Conservation (phyloP, 805 yeast genomes). For the Cyberlindnera amylophila region DNA sequence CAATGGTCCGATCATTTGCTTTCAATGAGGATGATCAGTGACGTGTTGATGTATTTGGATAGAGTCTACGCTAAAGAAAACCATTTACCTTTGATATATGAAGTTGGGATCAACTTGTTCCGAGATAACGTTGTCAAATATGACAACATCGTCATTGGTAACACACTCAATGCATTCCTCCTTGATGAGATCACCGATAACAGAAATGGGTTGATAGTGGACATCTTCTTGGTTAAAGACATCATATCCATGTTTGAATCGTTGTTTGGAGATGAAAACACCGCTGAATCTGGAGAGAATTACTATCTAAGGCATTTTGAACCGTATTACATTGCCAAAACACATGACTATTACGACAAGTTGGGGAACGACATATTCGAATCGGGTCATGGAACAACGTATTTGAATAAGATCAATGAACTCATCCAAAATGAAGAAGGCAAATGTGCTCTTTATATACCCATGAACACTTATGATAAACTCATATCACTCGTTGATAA, state of each 20-base stretch:
- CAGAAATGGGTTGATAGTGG: slow-evolving; percentile 54
- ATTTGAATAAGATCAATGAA: slow-evolving; percentile 46
- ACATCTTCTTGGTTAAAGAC: slow-evolving; percentile 56
- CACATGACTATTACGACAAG: slow-evolving; percentile 51
- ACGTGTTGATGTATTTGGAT: slow-evolving; percentile 82
- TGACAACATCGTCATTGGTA: slow-evolving; percentile 48
- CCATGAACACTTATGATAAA: slow-evolving; percentile 51
- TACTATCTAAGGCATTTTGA: slow-evolving; percentile 66
- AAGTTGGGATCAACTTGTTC: slow-evolving; percentile 67
- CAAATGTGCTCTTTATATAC: slow-evolving; percentile 50
- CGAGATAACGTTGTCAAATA: slow-evolving; percentile 54
- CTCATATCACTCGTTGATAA: slow-evolving; percentile 54
- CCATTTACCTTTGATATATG: slow-evolving; percentile 61
- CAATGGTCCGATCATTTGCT: slow-evolving; percentile 70
- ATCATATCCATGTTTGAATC: slow-evolving; percentile 70
- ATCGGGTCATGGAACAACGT: slow-evolving; percentile 47
- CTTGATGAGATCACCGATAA: slow-evolving; percentile 53
- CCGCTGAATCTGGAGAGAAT: slow-evolving; percentile 45
- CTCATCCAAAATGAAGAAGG: slow-evolving; percentile 61
- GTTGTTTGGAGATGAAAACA: slow-evolving; percentile 42
- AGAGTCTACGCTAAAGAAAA: slow-evolving; percentile 76
- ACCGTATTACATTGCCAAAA: slow-evolving; percentile 51
- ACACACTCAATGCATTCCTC: slow-evolving; percentile 43
- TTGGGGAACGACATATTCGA: slow-evolving; percentile 44
- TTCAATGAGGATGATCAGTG: slow-evolving; percentile 75